Percentiles rank a stretch among this genome's conserved stretches.
Conservation (phyloP, 208 protist species). For the Trypanosoma boissoni region DNA sequence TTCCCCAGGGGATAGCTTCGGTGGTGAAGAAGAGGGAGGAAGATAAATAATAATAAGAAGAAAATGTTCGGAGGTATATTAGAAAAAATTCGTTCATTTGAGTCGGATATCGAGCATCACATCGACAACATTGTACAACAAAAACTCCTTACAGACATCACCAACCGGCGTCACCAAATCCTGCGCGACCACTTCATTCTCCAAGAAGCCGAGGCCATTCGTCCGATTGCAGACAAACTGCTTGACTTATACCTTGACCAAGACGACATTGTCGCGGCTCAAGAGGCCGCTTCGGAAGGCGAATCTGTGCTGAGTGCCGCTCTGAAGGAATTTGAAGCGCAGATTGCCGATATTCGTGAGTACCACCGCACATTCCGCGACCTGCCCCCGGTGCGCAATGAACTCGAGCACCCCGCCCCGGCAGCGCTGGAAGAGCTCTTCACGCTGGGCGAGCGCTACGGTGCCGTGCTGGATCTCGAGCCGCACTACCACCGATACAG, state of each 20-base stretch:
- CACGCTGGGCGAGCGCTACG: slow-evolving; percentile 50
- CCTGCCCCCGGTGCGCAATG: slow-evolving; percentile 45
- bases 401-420: slow-evolving; percentile 49
- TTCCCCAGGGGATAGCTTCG: too few relatives aligned
- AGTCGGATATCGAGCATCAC: slow-evolving; percentile 78
- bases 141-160: slow-evolving; percentile 55
- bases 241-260: slow-evolving; percentile 84
- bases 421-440: slow-evolving; percentile 59
- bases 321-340: slow-evolving; percentile 66
- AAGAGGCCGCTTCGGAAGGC: slow-evolving; percentile 49
- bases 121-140: slow-evolving; percentile 85
- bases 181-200: slow-evolving; percentile 77
- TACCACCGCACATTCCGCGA: slow-evolving; percentile 78
- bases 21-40: too few relatives aligned
- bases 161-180: slow-evolving; percentile 69
- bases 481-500: slow-evolving; percentile 70
- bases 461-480: slow-evolving; percentile 74
- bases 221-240: slow-evolving; percentile 63
- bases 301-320: slow-evolving; percentile 45
- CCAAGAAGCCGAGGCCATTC: slow-evolving; percentile 47
- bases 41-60: slow-evolving; percentile 1
- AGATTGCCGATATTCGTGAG: slow-evolving; percentile 80
- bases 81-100: slow-evolving; percentile 72
- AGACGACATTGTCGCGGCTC: slow-evolving; percentile 71
- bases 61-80: slow-evolving; percentile 51